Base-by-base conservation (phyloP, 2,329 filamentous ascomycete species). In the Neofusicoccum parvum region DNA sequence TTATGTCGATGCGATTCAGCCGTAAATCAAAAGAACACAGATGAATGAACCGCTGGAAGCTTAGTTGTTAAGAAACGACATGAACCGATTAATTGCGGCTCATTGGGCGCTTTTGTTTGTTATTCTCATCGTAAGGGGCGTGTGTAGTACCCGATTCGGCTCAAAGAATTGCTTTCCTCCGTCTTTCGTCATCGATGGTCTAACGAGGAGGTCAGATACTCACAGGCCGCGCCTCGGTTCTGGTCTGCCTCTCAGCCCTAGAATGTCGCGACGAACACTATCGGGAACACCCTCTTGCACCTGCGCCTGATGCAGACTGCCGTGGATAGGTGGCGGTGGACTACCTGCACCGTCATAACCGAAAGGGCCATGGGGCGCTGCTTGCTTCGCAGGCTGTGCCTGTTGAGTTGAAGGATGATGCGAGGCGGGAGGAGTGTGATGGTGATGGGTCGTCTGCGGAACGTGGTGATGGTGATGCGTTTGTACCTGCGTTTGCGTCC, bases 401-500 rank as follows among this genome's bases (percentile, higher is more conserved):
- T 14, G n/a, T 46, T 51, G 60, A 14, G 62, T n/a, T 48, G 62
- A 37, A n/a, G 62, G 37, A 23, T 62, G 41, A 10, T 27, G 34
- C 6, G 51, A 20, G 43, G 63, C 63, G 5, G 43, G 36, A 15
- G 63, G 53, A 3, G 51, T 50, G 17, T 56, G 53, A 5, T 54
- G 63, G 39, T 53, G 62, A 50, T 45, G 64, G 12, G 46, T 59
- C 6, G 56, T 14, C 32, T 43, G 64, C 11, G 53, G 64, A 37
- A 54, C 50, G 39, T 66, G 64, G 17, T 66, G 64, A n/a, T 62
- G 56, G 17, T 66, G 64, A 48, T 56, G 64, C n/a, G 32, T 54
- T 10, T 62, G 64, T 20, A 32, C 37, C 14, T 65, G 64, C 14
- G 46, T 15, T 12, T 46, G 64, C 12, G 15, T 7, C 1, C 43